phyloP scores from a whole-genome alignment of 371 early-diverging fungal species.

The Mucor ambiguus region DNA sequence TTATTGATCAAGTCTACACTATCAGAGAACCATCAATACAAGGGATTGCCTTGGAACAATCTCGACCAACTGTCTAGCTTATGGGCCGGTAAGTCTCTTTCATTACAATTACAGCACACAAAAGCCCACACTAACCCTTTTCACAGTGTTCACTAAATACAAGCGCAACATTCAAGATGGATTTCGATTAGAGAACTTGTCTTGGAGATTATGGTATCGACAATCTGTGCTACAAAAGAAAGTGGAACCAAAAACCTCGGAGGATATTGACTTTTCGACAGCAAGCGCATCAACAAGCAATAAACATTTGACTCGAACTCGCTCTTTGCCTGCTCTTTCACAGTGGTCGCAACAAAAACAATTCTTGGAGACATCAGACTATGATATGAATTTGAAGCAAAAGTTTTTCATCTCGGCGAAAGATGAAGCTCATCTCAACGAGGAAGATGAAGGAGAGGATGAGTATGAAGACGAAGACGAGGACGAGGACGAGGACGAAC shows the following conservation, averaged over 20 bases:
- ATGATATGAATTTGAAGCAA: background rate
- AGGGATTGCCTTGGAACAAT: constrained; percentile 25
- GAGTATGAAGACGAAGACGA: constrained; percentile 6
- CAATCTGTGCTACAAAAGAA: constrained; percentile 27
- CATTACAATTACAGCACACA: background rate
- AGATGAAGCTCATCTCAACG: background rate
- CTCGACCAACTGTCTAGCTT: constrained; percentile 27
- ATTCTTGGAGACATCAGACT: background rate
- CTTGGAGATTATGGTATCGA: constrained; percentile 35
- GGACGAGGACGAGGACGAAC: constrained; percentile 5
- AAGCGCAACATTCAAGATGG: constrained; percentile 27
- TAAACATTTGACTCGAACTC: constrained; percentile 15
- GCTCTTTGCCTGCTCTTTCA: constrained; percentile 22
- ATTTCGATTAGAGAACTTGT: constrained; percentile 32
- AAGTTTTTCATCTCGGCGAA: constrained; percentile 17
- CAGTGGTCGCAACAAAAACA: constrained; percentile 14
- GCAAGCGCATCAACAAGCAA: background rate
- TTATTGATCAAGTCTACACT: constrained; percentile 16
- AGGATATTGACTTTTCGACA: constrained; percentile 17
- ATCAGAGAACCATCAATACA: constrained; percentile 15
- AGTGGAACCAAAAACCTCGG: constrained; percentile 17
- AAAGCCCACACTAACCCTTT: background rate
- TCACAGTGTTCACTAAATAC: constrained; percentile 24
- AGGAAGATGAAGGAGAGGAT: background rate
- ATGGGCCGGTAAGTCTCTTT: constrained; percentile 18